Base-by-base conservation (phyloP, 345 rosid genomes). In the Eucalyptus erythrocorys region DNA sequence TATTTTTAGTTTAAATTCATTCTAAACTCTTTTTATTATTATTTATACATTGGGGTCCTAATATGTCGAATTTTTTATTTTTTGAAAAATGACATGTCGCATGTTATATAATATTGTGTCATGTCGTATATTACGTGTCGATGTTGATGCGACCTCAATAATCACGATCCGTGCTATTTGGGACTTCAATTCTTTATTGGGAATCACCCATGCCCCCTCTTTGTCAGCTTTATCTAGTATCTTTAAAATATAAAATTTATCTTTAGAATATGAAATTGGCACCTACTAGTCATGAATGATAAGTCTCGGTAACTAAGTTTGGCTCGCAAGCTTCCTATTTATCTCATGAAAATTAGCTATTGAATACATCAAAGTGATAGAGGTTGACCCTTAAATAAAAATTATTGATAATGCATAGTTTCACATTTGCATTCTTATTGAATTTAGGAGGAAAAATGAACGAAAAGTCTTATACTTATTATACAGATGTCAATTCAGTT, bases 21-120 rank as follows among this genome's bases (percentile, higher is more conserved):
- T 48, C 0, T 2, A 48, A 0, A 4, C 2, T 50, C 4, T 50
- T 50, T 50, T 50, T 16, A 1, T 49, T 15, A 15, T 50, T 50
- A 50, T 50, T 1, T 49, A 49, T 50, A 50, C n/a, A n/a, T n/a
- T 50, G 21, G 1, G 1, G 8, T 50, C 2, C 3, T 3, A 51
- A 51, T 24, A 51, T 7, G 24, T 51, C 4, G 9, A 51, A 7
- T 51, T 51, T 17, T 19, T 51, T 19, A 1, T 19, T 51, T 51
- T 51, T 51, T 19, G 1, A 51, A 0, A 51, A 51, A 51, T 0
- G 0, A 51, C 2, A 4, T 51, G 0, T 51, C 0, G 0, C 0
- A 51, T 19, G 0, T 7, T 0, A 0, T 51, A 2, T 51, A 5
- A 0, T 51, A 21, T 51, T 1, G 0, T 8, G 26, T 1, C 0